These are phyloP conservation scores for Platanthera zijinensis DNA, from an alignment of 106 monocot genomes.

Conservation along the genomic window DNA sequence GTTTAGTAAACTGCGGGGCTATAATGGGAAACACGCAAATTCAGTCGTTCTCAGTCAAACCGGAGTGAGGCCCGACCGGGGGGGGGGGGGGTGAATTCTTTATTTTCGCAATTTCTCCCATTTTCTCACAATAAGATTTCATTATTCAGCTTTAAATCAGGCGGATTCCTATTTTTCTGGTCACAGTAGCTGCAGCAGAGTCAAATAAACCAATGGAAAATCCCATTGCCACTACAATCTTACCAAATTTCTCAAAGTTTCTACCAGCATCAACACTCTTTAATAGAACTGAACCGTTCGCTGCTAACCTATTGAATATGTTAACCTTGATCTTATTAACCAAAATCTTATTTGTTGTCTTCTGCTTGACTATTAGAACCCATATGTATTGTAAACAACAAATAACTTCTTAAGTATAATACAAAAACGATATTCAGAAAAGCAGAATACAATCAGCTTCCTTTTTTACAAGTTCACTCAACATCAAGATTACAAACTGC, in stretches of 20 bases:
- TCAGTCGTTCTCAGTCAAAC: too few species aligned
- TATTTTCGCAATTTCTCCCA: not conserved
- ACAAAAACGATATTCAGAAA: too few species aligned
- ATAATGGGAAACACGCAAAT: too few species aligned
- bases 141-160: constrained; percentile 29
- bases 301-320: constrained; percentile 45
- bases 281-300: constrained; percentile 39
- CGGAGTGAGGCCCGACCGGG: too few species aligned
- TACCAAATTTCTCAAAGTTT: constrained; percentile 52
- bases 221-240: constrained; percentile 37
- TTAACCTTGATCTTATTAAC: constrained; percentile 58
- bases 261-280: constrained; percentile 17
- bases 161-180: constrained; percentile 71
- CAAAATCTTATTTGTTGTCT: constrained; percentile 52
- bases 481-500: too few species aligned
- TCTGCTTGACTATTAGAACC: constrained; percentile 27
- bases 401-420: too few species aligned
- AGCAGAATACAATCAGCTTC: too few species aligned
- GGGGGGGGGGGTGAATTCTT: too few species aligned
- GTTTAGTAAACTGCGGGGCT: too few species aligned
- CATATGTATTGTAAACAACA: too few species aligned
- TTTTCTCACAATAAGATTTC: constrained; percentile 4
- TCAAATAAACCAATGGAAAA: constrained; percentile 51
- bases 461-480: too few species aligned
- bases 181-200: constrained; percentile 40